These are phyloP conservation scores for Letharia lupina DNA, from an alignment of 495 filamentous ascomycete species.

Conservation along the genomic window DNA sequence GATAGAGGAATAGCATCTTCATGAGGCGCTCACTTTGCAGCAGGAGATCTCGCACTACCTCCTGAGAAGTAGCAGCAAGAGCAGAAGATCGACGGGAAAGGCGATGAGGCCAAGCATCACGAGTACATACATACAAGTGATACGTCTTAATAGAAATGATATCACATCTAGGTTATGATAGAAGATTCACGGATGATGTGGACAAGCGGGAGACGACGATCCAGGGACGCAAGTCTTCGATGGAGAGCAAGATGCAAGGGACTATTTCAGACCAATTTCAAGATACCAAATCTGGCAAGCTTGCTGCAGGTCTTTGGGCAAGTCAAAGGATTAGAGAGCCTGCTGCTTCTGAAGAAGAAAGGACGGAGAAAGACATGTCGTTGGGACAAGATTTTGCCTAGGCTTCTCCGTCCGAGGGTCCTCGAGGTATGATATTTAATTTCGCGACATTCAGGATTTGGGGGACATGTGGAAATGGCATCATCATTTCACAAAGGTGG, in stretches of 20 bases:
- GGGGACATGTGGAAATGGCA: background rate
- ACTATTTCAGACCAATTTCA: background rate
- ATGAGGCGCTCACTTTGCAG: background rate
- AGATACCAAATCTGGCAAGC: background rate
- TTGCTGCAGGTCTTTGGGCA: background rate
- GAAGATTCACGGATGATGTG: background rate
- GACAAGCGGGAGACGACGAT: background rate
- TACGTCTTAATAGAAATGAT: background rate
- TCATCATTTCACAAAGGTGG: background rate
- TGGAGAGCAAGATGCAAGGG: background rate
- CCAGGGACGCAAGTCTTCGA: background rate
- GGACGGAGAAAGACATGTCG: background rate
- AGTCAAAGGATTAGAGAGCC: background rate
- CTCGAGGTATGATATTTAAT: background rate
- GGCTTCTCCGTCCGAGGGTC: background rate
- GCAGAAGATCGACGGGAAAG: background rate
- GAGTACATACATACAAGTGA: background rate
- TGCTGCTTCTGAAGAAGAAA: background rate
- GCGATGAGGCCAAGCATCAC: background rate
- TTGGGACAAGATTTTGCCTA: background rate
- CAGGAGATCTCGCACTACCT: background rate
- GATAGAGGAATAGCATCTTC: background rate
- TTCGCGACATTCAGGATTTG: background rate
- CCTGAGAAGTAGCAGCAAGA: background rate
- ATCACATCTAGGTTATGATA: background rate